Base-by-base conservation (phyloP, 768 basidiomycete genomes). In the Psilocybe cubensis region DNA sequence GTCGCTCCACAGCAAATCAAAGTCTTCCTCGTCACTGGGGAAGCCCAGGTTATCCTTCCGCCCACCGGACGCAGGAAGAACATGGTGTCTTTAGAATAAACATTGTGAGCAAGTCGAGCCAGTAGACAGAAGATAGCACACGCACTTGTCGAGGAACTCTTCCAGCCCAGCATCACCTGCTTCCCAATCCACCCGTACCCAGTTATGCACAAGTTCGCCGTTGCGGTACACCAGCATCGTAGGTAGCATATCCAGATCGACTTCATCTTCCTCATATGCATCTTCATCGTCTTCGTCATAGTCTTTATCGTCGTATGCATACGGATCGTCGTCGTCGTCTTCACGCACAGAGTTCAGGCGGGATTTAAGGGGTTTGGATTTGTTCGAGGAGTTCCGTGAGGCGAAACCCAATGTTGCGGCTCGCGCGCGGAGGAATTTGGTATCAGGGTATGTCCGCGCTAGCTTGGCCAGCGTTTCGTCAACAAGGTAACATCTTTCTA, bases 151-250 rank as follows among this genome's bases (percentile, higher is more conserved):
- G 14, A 92, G 76, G 6, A 90, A 72, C 42, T 89, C 88, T 60
- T 90, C 87, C 0, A 92, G 66, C 23, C 86, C 88, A n/a, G 79
- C 80, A 29, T 73, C 66, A 11, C 85, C 86, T 0, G 88, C 89
- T 69, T 91, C 91, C 92, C 91, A 93, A 68, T 94, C 91, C 3
- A 93, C 91, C 23, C 92, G 79, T 8, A 94, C 88, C 92, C 92
- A 94, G 47, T 90, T 91, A 64, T 91, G 83, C n/a, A 92, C 83
- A n/a, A 94, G 82, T 59, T 91, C 84, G 17, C 92, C 91, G 56
- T 83, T 85, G 17, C 85, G 87, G 64, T 93, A 93, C 3, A 90
- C 88, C 11, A 92, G 79, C 66, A 92, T 69, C 1, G 91, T 92
- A 0, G 91, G 91, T 24, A 92, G 77, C 79, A 92, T 84, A 67